phyloP scores from a whole-genome alignment of 2,329 filamentous ascomycete genomes.

The Trichoderma harzianum region DNA sequence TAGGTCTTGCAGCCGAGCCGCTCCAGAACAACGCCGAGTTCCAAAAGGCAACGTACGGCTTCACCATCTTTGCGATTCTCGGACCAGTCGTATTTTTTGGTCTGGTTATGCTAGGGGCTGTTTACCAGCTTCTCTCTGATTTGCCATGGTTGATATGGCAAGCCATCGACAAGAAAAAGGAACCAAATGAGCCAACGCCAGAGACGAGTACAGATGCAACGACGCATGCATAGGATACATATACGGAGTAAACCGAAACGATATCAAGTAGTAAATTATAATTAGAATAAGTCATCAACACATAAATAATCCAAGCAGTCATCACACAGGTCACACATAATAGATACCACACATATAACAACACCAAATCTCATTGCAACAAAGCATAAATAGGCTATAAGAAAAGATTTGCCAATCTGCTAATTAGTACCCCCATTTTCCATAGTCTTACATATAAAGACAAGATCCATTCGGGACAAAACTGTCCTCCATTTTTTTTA shows the following conservation, averaged over 20 bases:
- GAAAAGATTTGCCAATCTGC: constrained; percentile 13
- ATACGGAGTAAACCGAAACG: background rate
- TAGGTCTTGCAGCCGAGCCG: background rate
- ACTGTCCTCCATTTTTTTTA: background rate
- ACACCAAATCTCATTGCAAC: background rate
- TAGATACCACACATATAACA: background rate
- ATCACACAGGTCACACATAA: background rate
- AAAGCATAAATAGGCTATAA: background rate
- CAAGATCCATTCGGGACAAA: background rate
- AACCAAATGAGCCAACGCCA: background rate
- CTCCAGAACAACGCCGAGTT: background rate
- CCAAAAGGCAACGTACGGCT: background rate
- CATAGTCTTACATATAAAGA: constrained; percentile 5
- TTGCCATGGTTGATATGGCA: background rate
- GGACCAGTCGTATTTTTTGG: background rate
- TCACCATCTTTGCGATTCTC: background rate
- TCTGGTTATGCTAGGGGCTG: background rate
- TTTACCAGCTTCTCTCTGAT: background rate
- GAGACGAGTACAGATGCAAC: background rate
- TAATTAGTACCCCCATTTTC: constrained; percentile 8
- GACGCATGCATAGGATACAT: background rate
- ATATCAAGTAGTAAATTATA: background rate
- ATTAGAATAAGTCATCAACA: background rate
- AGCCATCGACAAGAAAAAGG: background rate
- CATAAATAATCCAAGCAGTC: background rate